Base-by-base conservation (phyloP, 441 rosid genomes). In the Viola pubescens region DNA sequence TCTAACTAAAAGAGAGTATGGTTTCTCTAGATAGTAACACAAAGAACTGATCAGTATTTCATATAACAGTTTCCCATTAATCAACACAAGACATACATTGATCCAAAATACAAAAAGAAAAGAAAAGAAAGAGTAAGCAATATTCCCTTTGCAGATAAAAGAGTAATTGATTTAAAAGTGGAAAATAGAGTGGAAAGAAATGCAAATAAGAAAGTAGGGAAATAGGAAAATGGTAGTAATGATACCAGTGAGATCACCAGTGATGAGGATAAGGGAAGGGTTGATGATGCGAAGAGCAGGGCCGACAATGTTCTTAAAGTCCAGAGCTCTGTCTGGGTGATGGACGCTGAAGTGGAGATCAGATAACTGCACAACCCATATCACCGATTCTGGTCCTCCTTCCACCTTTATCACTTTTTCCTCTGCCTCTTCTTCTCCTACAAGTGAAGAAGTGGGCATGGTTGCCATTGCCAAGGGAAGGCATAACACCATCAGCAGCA, bases 281-380 rank as follows among this genome's bases (percentile, higher is more conserved):
- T 83, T 84, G 75, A 89, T 84, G 63, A 83, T 60, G 72, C 84
- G 76, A 56, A 92, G 90, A 72, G 84, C 81, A 44, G 88, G 82
- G 6, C 80, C 89, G 13, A 87, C 70, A 34, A 76, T 61, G 51
- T 65, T 71, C 59, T 53, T 78, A 75, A 92, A 92, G 62, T 87
- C 87, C 26, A 69, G 61, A 58, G 97, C 97, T 77, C 97, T 84
- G 13, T 83, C 77, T 45, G 96, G 97, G 37, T 86, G 82, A 76
- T 85, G 91, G 61, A 87, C 92, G 57, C 98, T 89, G 79, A 92
- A 92, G 74, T 92, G 97, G 64, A 89, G 98, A 81, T 92, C 97
- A 46, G 98, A 92, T 13, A 92, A 82, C 78, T 89, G 98, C 69
- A 92, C 98, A 48, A 75, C 83, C 98, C 96, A 89, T 40, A 86